Conservation (phyloP, 495 filamentous ascomycete species). For the Aspergillus incahuasiensis region DNA sequence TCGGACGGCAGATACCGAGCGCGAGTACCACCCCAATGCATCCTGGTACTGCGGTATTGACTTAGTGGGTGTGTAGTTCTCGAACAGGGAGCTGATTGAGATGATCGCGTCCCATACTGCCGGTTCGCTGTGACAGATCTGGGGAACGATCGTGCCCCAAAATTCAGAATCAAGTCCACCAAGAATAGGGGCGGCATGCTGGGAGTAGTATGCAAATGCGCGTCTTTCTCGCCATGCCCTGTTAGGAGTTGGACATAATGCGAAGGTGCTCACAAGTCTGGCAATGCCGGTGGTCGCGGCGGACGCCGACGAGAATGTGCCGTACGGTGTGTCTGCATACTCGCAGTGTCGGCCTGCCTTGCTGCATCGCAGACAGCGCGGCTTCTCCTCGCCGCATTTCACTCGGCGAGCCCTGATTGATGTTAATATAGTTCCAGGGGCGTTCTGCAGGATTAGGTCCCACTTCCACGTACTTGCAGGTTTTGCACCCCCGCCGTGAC, state of each 20-base stretch:
- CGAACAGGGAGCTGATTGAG: slow-evolving; percentile 51
- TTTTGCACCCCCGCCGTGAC: slow-evolving; percentile 38
- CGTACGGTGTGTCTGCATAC: slow-evolving; percentile 16
- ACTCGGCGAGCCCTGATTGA: slow-evolving; percentile 41
- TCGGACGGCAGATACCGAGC: slow-evolving; percentile 47
- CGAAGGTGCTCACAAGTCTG: slow-evolving; percentile 2
- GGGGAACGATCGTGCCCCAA: slow-evolving; percentile 53
- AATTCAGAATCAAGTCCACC: slow-evolving; percentile 49
- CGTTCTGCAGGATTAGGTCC: background rate
- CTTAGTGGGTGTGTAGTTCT: slow-evolving; percentile 23
- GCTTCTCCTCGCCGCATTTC: slow-evolving; percentile 56
- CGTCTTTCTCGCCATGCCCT: slow-evolving; percentile 35
- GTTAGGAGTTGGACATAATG: slow-evolving; percentile 13
- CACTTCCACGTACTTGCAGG: slow-evolving; percentile 32
- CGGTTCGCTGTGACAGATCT: slow-evolving; percentile 52
- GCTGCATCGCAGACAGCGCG: slow-evolving; percentile 40
- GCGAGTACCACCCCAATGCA: slow-evolving; percentile 38
- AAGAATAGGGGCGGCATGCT: slow-evolving; percentile 26
- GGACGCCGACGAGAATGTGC: slow-evolving; percentile 14
- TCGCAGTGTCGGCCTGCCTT: slow-evolving; percentile 49
- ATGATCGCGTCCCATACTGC: slow-evolving; percentile 57
- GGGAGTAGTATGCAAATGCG: slow-evolving; percentile 39
- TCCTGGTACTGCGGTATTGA: slow-evolving; percentile 20
- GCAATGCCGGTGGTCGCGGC: slow-evolving; percentile 10
- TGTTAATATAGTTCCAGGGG: slow-evolving; percentile 1